Evolutionary conservation across 805 yeast genomes (phyloP), one percentile per base, ranked within the genome.

Genomic region (Wickerhamiella azyma): DNA sequence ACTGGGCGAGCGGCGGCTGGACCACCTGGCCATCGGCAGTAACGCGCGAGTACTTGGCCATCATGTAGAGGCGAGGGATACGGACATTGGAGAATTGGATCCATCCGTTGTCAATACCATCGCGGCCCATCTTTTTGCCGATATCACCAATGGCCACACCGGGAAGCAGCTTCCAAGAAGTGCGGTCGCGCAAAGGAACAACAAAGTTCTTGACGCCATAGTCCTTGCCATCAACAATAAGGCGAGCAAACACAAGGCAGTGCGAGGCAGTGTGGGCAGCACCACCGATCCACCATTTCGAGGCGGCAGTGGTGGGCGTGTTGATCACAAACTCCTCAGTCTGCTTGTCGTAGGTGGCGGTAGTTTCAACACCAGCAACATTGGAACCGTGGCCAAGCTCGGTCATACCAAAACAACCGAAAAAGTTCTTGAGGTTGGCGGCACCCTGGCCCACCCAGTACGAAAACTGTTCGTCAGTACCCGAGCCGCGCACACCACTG

Each of bases 281-380:
- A 56, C 96, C 96, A 41, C 96, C 96, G 57, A 88, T 88, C 96
- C 96, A 88, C 96, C 96, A 88, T 63, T 88, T 88, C 21, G 96
- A 86, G 38, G 96, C 96, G 32, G 94, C 88, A 46, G 83, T 63
- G 59, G 86, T 83, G 1, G 96, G 96, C 10, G 96, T 88, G 60
- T 84, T 74, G 57, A 88, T 77, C 46, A 73, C 60, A 59, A 88
- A 83, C 52, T 77, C 77, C 55, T 85, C 84, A 26, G 71, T 72
- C 14, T 64, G 66, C 16, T 68, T 66, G 61, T 85, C 79, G 61
- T 72, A 88, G 17, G 81, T 79, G 13, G 96, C 95, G 13, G 86
- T 81, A n/a, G 96, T 88, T 64, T 88, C 94, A 50, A 85, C 69
- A 19, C 84, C 94, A 3, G 95, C 94, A 39, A 88, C 96, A 62